Conservation (phyloP, 345 rosid species). For the Mangifera indica region DNA sequence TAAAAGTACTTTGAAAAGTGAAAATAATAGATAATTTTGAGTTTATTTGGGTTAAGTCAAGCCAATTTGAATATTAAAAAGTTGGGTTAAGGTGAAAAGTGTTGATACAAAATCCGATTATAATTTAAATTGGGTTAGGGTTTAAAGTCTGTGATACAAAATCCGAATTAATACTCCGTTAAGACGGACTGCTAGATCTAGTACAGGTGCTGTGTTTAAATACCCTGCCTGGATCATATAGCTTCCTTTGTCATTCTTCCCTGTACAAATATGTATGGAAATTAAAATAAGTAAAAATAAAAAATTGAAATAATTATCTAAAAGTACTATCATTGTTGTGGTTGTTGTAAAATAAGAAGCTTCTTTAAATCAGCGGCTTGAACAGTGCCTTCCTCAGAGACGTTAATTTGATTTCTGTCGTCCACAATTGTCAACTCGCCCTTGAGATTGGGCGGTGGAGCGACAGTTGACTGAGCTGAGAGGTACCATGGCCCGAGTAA, state of each 20-base stretch:
- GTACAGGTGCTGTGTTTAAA: conserved; percentile 90
- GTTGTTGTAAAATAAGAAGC: conserved; percentile 34
- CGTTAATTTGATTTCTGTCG: conserved; percentile 65
- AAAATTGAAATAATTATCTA: neutral
- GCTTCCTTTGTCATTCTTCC: conserved; percentile 81
- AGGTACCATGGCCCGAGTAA: conserved; percentile 49
- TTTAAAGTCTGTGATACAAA: too few species aligned
- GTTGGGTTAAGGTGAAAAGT: too few species aligned
- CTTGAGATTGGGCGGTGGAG: conserved; percentile 51
- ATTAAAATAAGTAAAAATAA: neutral
- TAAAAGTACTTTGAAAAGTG: too few species aligned
- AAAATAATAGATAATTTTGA: too few species aligned
- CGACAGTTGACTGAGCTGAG: conserved; percentile 37
- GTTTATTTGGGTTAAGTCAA: too few species aligned
- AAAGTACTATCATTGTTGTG: too few species aligned
- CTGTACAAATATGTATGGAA: conserved; percentile 54
- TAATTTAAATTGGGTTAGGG: too few species aligned
- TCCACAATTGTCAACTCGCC: conserved; percentile 64
- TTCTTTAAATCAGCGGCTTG: conserved; percentile 81
- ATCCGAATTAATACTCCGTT: too few species aligned
- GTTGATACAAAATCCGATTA: too few species aligned
- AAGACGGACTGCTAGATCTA: too few species aligned
- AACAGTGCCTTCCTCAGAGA: conserved; percentile 66
- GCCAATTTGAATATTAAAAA: too few species aligned
- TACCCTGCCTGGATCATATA: conserved; percentile 96